These are phyloP conservation scores for Cyberlindnera xylosilytica DNA, from an alignment of 805 yeast genomes.

Conservation along the genomic window DNA sequence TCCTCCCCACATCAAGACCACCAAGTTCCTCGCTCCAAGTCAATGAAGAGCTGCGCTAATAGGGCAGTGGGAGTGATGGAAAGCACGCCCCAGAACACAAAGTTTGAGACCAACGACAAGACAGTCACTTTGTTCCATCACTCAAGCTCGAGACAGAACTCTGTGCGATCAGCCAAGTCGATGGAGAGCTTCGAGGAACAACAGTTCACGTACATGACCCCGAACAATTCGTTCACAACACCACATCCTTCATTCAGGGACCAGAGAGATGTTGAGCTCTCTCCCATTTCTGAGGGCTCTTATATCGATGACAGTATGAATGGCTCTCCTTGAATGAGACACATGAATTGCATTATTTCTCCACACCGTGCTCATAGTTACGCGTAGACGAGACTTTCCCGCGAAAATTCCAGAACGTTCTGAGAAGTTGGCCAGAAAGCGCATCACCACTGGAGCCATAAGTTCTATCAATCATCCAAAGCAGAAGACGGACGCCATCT, in stretches of 20 bases:
- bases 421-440: too few relatives aligned
- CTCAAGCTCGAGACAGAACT: background rate
- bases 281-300: slow-evolving; percentile 29
- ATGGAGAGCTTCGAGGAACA: too few relatives aligned
- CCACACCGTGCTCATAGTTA: too few relatives aligned
- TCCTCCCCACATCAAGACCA: background rate
- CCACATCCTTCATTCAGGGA: slow-evolving; percentile 22
- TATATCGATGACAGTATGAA: slow-evolving; percentile 18
- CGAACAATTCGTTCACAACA: slow-evolving; percentile 21
- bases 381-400: too few relatives aligned
- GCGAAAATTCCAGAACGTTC: too few relatives aligned
- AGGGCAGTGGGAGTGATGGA: slow-evolving; percentile 19
- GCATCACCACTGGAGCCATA: too few relatives aligned
- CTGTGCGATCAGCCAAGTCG: too few relatives aligned
- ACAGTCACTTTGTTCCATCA: slow-evolving; percentile 40
- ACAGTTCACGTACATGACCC: slow-evolving; percentile 19
- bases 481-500: too few relatives aligned
- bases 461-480: too few relatives aligned
- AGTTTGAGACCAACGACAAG: slow-evolving; percentile 34
- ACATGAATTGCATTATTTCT: too few relatives aligned
- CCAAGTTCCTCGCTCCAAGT: slow-evolving; percentile 13
- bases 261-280: slow-evolving; percentile 22
- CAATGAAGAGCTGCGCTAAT: slow-evolving; percentile 17
- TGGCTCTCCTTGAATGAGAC: background rate
- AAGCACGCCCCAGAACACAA: slow-evolving; percentile 32